A percentile compares a stretch with the other conserved stretches of the same genome.
These are phyloP conservation scores for Boeremia lycopersici DNA, from an alignment of 2,329 filamentous ascomycete species.

Conservation along the genomic window DNA sequence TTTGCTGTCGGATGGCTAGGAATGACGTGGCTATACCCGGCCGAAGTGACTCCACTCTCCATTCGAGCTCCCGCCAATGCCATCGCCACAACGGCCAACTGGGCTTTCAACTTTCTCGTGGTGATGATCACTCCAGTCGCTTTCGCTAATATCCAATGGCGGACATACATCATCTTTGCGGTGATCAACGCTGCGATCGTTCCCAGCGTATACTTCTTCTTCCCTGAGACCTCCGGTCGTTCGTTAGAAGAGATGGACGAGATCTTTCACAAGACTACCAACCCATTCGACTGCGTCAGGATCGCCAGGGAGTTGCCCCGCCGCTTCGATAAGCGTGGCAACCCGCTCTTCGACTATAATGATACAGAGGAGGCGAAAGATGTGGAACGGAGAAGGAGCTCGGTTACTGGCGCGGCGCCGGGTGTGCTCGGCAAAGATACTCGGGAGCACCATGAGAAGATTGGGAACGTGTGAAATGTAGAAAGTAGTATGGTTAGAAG, in stretches of 20 bases:
- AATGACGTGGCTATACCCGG: constrained; percentile 66
- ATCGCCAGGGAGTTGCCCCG: constrained; percentile 59
- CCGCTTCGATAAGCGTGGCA: constrained; percentile 64
- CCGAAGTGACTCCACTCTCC: constrained; percentile 86
- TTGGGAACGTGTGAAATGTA: neutral
- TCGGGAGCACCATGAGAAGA: constrained; percentile 15
- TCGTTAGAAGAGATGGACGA: constrained; percentile 57
- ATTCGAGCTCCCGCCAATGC: constrained; percentile 88
- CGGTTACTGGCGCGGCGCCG: constrained; percentile 23
- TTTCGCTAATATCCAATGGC: constrained; percentile 61
- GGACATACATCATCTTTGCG: constrained; percentile 63
- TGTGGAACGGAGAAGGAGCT: constrained; percentile 38
- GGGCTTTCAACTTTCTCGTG: constrained; percentile 61
- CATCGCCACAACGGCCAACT: constrained; percentile 76
- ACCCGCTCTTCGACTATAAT: constrained; percentile 61
- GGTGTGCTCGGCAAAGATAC: constrained; percentile 11
- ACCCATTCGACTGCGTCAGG: constrained; percentile 56
- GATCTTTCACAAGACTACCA: constrained; percentile 64
- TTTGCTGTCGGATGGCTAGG: constrained; percentile 83
- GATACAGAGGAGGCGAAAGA: constrained; percentile 44
- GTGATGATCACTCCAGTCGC: constrained; percentile 70
- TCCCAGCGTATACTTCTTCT: constrained; percentile 65
- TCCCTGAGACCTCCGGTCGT: constrained; percentile 63
- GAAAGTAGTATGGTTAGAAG: neutral
- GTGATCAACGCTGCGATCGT: constrained; percentile 63